Evolutionary conservation across 169 alveolate genomes (phyloP).

Genomic region (Cryptosporidium bovis): DNA sequence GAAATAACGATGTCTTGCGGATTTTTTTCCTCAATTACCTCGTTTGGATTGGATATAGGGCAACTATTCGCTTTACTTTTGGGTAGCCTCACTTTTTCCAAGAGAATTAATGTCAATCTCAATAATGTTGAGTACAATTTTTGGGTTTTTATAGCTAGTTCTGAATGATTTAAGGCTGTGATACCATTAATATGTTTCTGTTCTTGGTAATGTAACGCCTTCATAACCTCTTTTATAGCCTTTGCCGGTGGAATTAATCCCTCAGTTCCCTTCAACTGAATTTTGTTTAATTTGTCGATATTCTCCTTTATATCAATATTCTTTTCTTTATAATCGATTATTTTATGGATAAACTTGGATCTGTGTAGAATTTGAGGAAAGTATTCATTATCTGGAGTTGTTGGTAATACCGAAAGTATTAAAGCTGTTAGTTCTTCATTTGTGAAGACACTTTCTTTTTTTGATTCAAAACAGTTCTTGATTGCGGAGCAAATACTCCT

Average conservation of each 20-base stretch:
- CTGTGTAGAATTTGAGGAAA: slow-evolving; percentile 27
- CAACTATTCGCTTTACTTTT: slow-evolving; percentile 1
- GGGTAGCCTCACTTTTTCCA: not conserved
- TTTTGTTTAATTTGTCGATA: not conserved
- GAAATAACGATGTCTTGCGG: slow-evolving; percentile 9
- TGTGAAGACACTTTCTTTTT: not conserved
- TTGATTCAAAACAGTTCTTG: slow-evolving; percentile 10
- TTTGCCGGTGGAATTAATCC: slow-evolving; percentile 17
- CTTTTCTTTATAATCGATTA: not conserved
- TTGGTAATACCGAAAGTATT: slow-evolving; percentile 11
- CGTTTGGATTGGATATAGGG: slow-evolving; percentile 44
- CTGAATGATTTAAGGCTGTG: not conserved
- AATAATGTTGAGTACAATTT: slow-evolving; percentile 27
- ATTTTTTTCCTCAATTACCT: not conserved
- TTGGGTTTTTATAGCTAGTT: slow-evolving; percentile 29
- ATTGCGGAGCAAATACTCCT: slow-evolving; percentile 37
- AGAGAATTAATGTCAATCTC: slow-evolving; percentile 17
- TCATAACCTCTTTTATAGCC: slow-evolving; percentile 13
- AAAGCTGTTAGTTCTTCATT: slow-evolving; percentile 34
- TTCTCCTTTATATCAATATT: not conserved
- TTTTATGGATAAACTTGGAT: slow-evolving; percentile 22
- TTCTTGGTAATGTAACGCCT: slow-evolving; percentile 1
- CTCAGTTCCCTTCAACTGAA: not conserved
- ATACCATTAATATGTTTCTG: too few species aligned
- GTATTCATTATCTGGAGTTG: slow-evolving; percentile 4